phyloP scores from a whole-genome alignment of 306 rosid species.

The Rosa multiflora region DNA sequence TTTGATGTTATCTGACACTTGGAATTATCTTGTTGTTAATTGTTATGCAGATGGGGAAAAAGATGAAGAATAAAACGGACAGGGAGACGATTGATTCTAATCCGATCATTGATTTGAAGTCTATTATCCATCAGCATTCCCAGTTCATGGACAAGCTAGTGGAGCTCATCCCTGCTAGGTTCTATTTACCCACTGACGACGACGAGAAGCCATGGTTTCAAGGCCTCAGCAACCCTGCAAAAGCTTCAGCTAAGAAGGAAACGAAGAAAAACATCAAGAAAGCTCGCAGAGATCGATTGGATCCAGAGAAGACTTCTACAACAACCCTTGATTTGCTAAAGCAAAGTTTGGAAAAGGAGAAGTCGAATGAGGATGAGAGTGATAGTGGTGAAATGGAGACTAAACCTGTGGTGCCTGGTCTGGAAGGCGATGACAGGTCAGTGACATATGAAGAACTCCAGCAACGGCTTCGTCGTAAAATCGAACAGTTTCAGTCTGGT shows the following conservation, averaged over 20 bases:
- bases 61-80: slow-evolving; percentile 58
- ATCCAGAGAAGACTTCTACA: slow-evolving; percentile 61
- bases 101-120: slow-evolving; percentile 39
- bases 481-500: slow-evolving; percentile 53
- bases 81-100: slow-evolving; percentile 13
- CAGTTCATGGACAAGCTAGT: slow-evolving; percentile 72
- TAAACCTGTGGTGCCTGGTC: slow-evolving; percentile 39
- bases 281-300: slow-evolving; percentile 62
- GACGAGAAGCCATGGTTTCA: slow-evolving; percentile 81
- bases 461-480: slow-evolving; percentile 55
- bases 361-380: slow-evolving; percentile 23
- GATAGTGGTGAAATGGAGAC: slow-evolving; percentile 32
- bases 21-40: background rate
- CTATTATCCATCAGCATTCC: slow-evolving; percentile 52
- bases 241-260: slow-evolving; percentile 63
- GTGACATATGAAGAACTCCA: slow-evolving; percentile 76
- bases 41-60: slow-evolving; percentile 9
- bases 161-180: slow-evolving; percentile 81
- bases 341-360: slow-evolving; percentile 52
- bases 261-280: slow-evolving; percentile 70
- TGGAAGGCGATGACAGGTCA: slow-evolving; percentile 47
- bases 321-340: slow-evolving; percentile 69
- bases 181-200: slow-evolving; percentile 59
- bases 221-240: slow-evolving; percentile 68
- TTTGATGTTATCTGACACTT: background rate